Evolutionary conservation across 441 rosid genomes (phyloP), one percentile per base, ranked within the genome.

Genomic region (Croton laevigatus): DNA sequence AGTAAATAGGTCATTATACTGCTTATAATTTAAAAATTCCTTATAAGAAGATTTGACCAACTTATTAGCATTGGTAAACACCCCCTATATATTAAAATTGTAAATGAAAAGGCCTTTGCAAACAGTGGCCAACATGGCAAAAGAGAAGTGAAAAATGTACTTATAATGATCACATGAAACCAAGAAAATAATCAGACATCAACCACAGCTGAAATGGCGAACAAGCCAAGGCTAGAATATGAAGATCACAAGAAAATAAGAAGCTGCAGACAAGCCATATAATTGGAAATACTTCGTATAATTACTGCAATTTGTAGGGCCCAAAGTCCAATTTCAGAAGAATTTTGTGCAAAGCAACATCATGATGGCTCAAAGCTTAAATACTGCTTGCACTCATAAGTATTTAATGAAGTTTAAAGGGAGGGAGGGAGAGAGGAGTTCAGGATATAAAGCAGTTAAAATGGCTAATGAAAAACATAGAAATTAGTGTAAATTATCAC

Each of bases 121-220:
- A 17, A 40, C 1, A 40, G 44, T 40, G 44, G 64, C 6, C 20
- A 32, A 10, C 52, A 45, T 19, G 19, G 17, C 3, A 38, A 16
- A 38, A 19, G 8, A 11, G 37, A 71, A 55, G 6, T 3, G 36
- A 38, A 71, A 8, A 4, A 9, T 3, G 9, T 12, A 65, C 20
- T 17, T 23, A 46, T 72, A 52, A 65, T 16, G 48, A 32, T 22
- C 32, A 3, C 4, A 23, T 57, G 12, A 12, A 36, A 40, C 40
- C 11, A 36, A 16, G 59, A 70, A 71, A 44, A 73, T 38, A 17
- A 57, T 37, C 20, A 59, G 49, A 55, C 8, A 13, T 51, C 55
- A 8, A 44, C 32, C 8, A n/a, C 67, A 73, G 11, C 44, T 67
- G 44, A 71, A 20, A 14, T 44, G 34, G 17, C 3, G 3, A 54